phyloP scores from a whole-genome alignment of 2,329 filamentous ascomycete species.

The Rutstroemia sp. region DNA sequence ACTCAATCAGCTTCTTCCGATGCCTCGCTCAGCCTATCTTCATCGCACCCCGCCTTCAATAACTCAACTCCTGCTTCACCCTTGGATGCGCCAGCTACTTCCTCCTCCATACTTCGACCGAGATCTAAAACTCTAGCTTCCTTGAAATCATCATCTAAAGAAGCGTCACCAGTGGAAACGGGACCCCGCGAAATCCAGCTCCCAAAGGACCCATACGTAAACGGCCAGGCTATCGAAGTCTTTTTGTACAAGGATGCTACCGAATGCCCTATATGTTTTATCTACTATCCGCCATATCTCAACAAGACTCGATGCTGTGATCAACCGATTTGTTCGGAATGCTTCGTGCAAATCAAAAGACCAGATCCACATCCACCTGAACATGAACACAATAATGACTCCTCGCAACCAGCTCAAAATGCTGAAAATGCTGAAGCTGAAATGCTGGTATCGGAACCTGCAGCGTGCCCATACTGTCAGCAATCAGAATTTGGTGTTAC shows the following conservation, averaged over 20 bases:
- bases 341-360: slow-evolving; percentile 97
- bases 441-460: slow-evolving; percentile 81
- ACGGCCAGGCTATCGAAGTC: slow-evolving; percentile 89
- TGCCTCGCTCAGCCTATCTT: slow-evolving; percentile 47
- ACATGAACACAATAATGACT: slow-evolving; percentile 39
- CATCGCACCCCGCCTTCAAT: slow-evolving; percentile 55
- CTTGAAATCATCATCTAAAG: slow-evolving; percentile 65
- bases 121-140: slow-evolving; percentile 86
- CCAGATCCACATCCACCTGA: slow-evolving; percentile 86
- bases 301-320: slow-evolving; percentile 95
- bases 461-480: slow-evolving; percentile 90
- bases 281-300: slow-evolving; percentile 90
- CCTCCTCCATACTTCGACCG: slow-evolving; percentile 62
- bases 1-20: slow-evolving; percentile 78
- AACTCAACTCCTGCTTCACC: slow-evolving; percentile 51
- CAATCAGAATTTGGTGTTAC: slow-evolving; percentile 95
- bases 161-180: slow-evolving; percentile 64
- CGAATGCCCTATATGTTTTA: slow-evolving; percentile 94
- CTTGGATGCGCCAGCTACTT: slow-evolving; percentile 33
- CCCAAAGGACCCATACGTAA: slow-evolving; percentile 78
- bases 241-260: slow-evolving; percentile 84
- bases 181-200: slow-evolving; percentile 71
- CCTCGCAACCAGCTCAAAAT: slow-evolving; percentile 19
- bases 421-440: slow-evolving; percentile 37
- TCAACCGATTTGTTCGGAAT: slow-evolving; percentile 94